phyloP scores from a whole-genome alignment of 2,329 filamentous ascomycete genomes.

The Moelleriella libera region DNA sequence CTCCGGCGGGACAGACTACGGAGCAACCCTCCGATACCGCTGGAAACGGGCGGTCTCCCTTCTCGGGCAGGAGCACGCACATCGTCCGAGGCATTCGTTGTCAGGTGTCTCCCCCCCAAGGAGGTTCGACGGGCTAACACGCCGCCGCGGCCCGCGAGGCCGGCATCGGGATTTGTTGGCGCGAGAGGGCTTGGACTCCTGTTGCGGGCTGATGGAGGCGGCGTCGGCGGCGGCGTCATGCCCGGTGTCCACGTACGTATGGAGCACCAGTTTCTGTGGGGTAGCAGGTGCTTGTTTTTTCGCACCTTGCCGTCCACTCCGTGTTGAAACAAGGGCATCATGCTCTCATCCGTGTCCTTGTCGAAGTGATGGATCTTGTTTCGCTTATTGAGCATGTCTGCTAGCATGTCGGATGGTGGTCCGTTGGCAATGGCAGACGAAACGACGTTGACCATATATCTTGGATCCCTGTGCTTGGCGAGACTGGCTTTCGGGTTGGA shows the following conservation, averaged over 20 bases:
- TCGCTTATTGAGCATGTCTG: slow-evolving; percentile 83
- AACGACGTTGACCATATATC: slow-evolving; percentile 94
- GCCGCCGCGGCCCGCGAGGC: slow-evolving; percentile 11
- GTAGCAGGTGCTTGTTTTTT: slow-evolving; percentile 82
- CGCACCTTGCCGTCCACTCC: slow-evolving; percentile 81
- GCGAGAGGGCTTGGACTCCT: slow-evolving; percentile 23
- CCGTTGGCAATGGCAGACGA: slow-evolving; percentile 91
- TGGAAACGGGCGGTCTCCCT: slow-evolving; percentile 34
- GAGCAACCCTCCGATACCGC: slow-evolving; percentile 25
- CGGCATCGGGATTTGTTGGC: neutral
- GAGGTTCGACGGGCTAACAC: slow-evolving; percentile 33
- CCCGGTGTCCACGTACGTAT: slow-evolving; percentile 76
- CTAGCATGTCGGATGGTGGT: slow-evolving; percentile 75
- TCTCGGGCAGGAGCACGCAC: slow-evolving; percentile 23
- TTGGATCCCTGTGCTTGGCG: slow-evolving; percentile 78
- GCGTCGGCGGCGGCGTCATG: slow-evolving; percentile 56
- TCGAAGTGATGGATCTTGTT: slow-evolving; percentile 69
- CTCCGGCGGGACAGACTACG: slow-evolving; percentile 26
- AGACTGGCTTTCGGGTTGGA: slow-evolving; percentile 70
- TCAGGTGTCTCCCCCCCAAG: slow-evolving; percentile 6
- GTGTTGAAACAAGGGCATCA: slow-evolving; percentile 85
- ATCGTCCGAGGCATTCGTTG: slow-evolving; percentile 21
- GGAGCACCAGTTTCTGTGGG: slow-evolving; percentile 89
- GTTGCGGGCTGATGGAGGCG: slow-evolving; percentile 35
- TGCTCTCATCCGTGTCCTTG: slow-evolving; percentile 75